Evolutionary conservation across 78 protist species (phyloP), one percentile per base, ranked within the genome.

Genomic region (Dictyostelium brefeldianum): DNA sequence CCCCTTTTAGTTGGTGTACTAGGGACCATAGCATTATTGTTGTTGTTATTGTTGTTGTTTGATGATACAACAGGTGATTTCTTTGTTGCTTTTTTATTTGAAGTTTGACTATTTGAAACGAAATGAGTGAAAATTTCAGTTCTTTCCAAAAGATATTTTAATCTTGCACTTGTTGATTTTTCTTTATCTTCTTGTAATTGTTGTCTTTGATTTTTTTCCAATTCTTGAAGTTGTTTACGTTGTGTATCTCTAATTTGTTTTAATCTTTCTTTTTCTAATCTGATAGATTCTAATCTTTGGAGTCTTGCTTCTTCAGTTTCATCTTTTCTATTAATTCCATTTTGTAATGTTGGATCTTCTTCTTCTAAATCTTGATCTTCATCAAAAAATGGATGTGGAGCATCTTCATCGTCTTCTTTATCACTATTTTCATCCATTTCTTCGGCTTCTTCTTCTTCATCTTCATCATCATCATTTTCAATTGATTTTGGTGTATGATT

Each of bases 71-170:
- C n/a, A 48, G 41, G 29, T 46, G 53, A 79, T 20, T 59, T 53
- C 59, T 67, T 85, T 46, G 82, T 12, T n/a, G 73, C 18, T 53
- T 54, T 77, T 48, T 48, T 62, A 47, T 29, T 53, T 70, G 41
- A 36, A 12, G 22, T n/a, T 12, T 43, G 17, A 57, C 65, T 65
- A 22, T 81, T 91, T 46, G 95, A 91, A 10, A 82, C 78, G 14
- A 82, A 92, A 25, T 77, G 81, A 31, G 81, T n/a, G 27, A 50
- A 92, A 57, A 92, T 84, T 31, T 80, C 89, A 17, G 96, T 82
- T 51, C 87, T n/a, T 59, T 92, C 91, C 80, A 92, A 81, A 9
- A 92, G 80, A 50, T 71, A 92, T 64, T 92, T 82, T 27, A 92
- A 77, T 29, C 96, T 80, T 22, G 78, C 96, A 18, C 79, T 80